Conservation (phyloP, 2,329 filamentous ascomycete species). For the Xylariales sp. region DNA sequence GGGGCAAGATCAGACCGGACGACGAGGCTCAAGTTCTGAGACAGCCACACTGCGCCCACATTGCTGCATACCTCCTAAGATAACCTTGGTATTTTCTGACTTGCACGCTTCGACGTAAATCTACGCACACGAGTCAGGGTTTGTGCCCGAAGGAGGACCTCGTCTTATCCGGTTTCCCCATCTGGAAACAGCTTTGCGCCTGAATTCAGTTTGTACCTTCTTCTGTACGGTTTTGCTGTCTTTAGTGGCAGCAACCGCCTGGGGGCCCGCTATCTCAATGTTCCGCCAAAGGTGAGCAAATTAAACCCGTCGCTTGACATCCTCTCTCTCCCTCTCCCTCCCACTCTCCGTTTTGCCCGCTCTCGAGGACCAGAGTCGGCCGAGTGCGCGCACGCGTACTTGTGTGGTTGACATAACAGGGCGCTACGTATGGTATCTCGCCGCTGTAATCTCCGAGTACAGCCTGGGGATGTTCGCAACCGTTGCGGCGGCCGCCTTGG, state of each 20-base stretch:
- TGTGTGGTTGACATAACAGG: not conserved
- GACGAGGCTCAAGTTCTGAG: conserved; percentile 6
- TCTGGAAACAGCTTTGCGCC: conserved; percentile 5
- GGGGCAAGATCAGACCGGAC: no score
- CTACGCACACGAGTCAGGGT: conserved; percentile 16
- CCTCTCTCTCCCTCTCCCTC: not conserved
- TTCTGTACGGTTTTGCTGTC: conserved; percentile 43
- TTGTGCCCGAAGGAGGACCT: conserved; percentile 25
- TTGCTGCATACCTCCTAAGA: conserved; percentile 7
- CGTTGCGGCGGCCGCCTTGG: conserved; percentile 14
- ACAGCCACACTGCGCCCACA: conserved; percentile 3
- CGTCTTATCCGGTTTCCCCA: conserved; percentile 25
- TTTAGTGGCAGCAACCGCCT: conserved; percentile 45
- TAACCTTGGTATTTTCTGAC: not conserved
- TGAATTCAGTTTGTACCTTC: conserved; percentile 40
- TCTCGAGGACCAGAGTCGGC: conserved; percentile 1
- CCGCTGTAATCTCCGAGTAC: not conserved
- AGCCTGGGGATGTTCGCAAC: not conserved
- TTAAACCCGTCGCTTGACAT: conserved; percentile 15
- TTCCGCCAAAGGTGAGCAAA: conserved; percentile 50
- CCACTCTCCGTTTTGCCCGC: not conserved
- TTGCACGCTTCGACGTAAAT: not conserved
- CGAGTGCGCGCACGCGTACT: not conserved
- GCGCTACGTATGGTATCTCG: conserved; percentile 1
- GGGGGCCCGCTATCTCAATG: conserved; percentile 43